Percentiles rank a stretch among this genome's conserved stretches.
These are phyloP conservation scores for Lichtheimia ornata DNA, from an alignment of 371 early-diverging fungal species.

Conservation along the genomic window DNA sequence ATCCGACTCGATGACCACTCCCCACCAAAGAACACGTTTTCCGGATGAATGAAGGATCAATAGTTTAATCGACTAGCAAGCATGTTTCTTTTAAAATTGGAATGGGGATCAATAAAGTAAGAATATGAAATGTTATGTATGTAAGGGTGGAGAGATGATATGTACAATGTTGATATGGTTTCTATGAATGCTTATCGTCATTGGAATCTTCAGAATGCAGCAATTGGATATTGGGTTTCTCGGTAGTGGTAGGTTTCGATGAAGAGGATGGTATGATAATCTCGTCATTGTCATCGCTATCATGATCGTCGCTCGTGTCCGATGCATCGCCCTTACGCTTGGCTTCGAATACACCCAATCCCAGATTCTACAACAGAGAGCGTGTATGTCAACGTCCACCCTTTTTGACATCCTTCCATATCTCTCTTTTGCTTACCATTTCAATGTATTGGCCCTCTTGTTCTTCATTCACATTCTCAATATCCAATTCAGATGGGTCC, in stretches of 20 bases:
- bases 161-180: no score
- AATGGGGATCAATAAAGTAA: no score
- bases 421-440: conserved; percentile 40
- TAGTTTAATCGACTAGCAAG: no score
- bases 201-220: conserved; percentile 9
- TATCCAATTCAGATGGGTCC: conserved; percentile 50
- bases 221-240: conserved; percentile 20
- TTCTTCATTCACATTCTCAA: conserved; percentile 57
- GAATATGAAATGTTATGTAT: no score
- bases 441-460: conserved; percentile 58
- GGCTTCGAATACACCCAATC: conserved; percentile 62
- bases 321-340: conserved; percentile 31
- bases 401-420: background rate
- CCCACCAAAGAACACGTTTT: no score
- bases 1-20: no score
- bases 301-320: conserved; percentile 21
- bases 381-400: no score
- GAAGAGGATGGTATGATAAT: conserved; percentile 40
- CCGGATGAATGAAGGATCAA: no score
- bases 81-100: no score
- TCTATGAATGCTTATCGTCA: conserved; percentile 1
- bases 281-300: conserved; percentile 37
- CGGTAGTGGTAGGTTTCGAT: conserved; percentile 21
- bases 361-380: conserved; percentile 41
- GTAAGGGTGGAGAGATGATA: no score